phyloP scores from a whole-genome alignment of 2,329 filamentous ascomycete genomes.

The Tympanopsis confertula region DNA sequence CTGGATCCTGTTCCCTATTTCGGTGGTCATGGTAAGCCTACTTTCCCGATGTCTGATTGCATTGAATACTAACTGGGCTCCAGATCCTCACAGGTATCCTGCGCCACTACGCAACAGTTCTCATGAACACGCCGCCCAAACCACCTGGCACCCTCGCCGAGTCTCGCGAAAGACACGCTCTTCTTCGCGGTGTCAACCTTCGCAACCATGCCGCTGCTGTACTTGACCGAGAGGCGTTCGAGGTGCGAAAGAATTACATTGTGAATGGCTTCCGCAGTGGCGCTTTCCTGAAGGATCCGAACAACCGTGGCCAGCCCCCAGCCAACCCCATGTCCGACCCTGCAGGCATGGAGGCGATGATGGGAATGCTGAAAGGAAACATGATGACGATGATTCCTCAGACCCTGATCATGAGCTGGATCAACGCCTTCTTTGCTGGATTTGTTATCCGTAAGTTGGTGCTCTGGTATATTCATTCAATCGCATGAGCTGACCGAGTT shows the following conservation, averaged over 20 bases:
- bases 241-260: constrained; percentile 52
- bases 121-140: constrained; percentile 58
- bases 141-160: constrained; percentile 41
- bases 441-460: constrained; percentile 58
- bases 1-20: constrained; percentile 70
- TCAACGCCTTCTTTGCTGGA: constrained; percentile 68
- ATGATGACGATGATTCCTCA: constrained; percentile 76
- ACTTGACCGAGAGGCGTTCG: constrained; percentile 49
- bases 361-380: constrained; percentile 74
- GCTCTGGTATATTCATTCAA: constrained; percentile 4
- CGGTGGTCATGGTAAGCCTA: constrained; percentile 56
- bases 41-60: background rate
- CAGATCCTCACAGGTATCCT: constrained; percentile 64
- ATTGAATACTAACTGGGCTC: constrained; percentile 1
- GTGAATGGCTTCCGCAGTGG: constrained; percentile 56
- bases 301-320: constrained; percentile 51
- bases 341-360: constrained; percentile 70
- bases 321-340: constrained; percentile 67
- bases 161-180: constrained; percentile 53
- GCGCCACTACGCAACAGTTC: constrained; percentile 61
- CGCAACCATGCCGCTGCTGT: constrained; percentile 48
- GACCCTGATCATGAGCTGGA: constrained; percentile 71
- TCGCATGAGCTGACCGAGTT: background rate
- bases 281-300: constrained; percentile 57
- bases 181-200: constrained; percentile 56